phyloP scores from a whole-genome alignment of 148 eudicot genomes.

The Simmondsia chinensis region DNA sequence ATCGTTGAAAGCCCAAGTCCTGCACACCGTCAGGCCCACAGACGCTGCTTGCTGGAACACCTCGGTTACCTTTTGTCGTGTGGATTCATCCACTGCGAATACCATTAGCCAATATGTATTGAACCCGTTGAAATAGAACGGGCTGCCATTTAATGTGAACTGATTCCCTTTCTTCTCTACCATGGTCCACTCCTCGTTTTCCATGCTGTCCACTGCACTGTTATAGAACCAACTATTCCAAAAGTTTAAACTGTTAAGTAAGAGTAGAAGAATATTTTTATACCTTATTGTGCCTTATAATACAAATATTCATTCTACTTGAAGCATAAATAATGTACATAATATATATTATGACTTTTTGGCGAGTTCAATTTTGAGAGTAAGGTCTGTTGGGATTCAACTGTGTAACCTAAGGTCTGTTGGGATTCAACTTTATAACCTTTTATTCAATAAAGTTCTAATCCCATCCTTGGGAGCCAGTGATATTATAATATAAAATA shows the following conservation, averaged over 20 bases:
- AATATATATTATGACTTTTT: background rate
- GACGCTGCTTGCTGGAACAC: slow-evolving; percentile 72
- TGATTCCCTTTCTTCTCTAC: slow-evolving; percentile 71
- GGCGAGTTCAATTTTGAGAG: too few relatives aligned
- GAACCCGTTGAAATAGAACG: slow-evolving; percentile 86
- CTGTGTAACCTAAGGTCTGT: too few relatives aligned
- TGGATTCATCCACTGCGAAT: slow-evolving; percentile 69
- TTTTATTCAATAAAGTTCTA: too few relatives aligned
- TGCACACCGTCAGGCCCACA: slow-evolving; percentile 70
- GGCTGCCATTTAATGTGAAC: slow-evolving; percentile 43
- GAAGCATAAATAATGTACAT: background rate
- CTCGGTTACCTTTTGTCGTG: slow-evolving; percentile 67
- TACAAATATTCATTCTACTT: background rate
- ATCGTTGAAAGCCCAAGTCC: slow-evolving; percentile 96
- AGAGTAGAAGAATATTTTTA: background rate
- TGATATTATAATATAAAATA: too few relatives aligned
- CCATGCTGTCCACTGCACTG: slow-evolving; percentile 9
- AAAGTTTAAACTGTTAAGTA: slow-evolving; percentile 4
- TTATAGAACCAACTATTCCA: background rate
- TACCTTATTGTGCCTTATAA: background rate
- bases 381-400: too few relatives aligned
- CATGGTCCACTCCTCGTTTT: slow-evolving; percentile 59
- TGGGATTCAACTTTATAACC: too few relatives aligned
- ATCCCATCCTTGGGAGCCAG: too few relatives aligned
- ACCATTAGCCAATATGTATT: slow-evolving; percentile 97